phyloP scores from a whole-genome alignment of 805 yeast species.

The Myxozyma neglecta region DNA sequence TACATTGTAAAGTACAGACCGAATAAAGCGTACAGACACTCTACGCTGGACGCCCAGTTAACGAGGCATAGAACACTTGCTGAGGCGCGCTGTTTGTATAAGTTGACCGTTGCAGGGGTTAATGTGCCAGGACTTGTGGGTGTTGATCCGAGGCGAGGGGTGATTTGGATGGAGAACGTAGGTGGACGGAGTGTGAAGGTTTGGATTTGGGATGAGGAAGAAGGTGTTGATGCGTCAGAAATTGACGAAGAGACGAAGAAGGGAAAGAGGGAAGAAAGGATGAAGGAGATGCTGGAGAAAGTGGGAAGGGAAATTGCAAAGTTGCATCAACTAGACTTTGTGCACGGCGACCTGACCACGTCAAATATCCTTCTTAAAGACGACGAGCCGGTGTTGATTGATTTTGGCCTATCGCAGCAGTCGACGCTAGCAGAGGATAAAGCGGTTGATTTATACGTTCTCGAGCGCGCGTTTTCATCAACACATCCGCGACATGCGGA shows the following conservation, averaged over 20 bases:
- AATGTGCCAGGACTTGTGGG: constrained; percentile 72
- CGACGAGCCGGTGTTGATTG: constrained; percentile 68
- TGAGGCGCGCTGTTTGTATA: constrained; percentile 75
- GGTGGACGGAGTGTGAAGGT: constrained; percentile 50
- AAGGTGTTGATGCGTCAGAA: constrained; percentile 7
- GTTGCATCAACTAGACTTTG: constrained; percentile 72
- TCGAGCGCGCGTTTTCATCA: constrained; percentile 86
- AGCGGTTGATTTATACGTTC: constrained; percentile 94
- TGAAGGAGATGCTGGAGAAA: constrained; percentile 48
- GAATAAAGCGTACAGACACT: constrained; percentile 85
- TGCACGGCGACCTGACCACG: constrained; percentile 93
- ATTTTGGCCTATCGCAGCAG: constrained; percentile 84
- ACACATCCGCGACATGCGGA: constrained; percentile 80
- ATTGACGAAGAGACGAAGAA: constrained; percentile 1
- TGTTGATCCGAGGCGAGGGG: constrained; percentile 73
- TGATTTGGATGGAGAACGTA: constrained; percentile 84
- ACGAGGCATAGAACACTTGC: constrained; percentile 80
- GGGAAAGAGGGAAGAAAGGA: constrained; percentile 22
- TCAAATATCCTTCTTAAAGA: constrained; percentile 69
- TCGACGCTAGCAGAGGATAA: constrained; percentile 81
- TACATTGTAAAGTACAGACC: constrained; percentile 78
- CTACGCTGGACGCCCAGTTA: constrained; percentile 68
- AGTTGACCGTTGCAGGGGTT: constrained; percentile 52
- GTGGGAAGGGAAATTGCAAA: constrained; percentile 71
- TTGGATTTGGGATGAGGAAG: constrained; percentile 40